phyloP scores from a whole-genome alignment of 495 filamentous ascomycete species.

The Podospora bellae-mahoneyi region DNA sequence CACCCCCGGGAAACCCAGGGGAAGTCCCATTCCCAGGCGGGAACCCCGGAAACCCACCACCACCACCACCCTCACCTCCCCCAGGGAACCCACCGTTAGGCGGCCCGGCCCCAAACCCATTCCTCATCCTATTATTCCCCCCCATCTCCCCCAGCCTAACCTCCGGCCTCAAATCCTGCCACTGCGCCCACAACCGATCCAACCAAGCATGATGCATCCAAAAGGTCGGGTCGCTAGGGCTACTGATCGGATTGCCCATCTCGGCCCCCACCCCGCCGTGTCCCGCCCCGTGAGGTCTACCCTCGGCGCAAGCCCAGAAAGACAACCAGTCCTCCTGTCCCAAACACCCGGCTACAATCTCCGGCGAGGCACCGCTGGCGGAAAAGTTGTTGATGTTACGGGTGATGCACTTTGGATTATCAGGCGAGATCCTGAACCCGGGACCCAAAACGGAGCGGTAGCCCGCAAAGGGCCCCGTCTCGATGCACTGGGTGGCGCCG shows the following conservation, averaged over 20 bases:
- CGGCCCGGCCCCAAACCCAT: neutral
- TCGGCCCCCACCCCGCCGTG: constrained; percentile 24
- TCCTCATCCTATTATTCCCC: constrained; percentile 22
- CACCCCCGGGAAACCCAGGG: neutral
- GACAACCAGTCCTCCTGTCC: constrained; percentile 1
- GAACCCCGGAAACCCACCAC: neutral
- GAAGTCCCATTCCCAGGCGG: neutral
- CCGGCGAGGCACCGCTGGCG: constrained; percentile 1
- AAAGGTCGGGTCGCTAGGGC: constrained; percentile 63
- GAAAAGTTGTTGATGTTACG: constrained; percentile 28
- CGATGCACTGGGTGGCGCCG: constrained; percentile 34
- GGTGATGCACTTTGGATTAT: constrained; percentile 32
- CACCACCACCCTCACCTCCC: neutral
- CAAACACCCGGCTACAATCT: constrained; percentile 16
- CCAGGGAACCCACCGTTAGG: constrained; percentile 2
- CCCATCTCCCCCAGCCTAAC: constrained; percentile 34
- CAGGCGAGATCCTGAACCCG: constrained; percentile 29
- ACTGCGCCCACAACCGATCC: constrained; percentile 67
- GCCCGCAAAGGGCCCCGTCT: constrained; percentile 39
- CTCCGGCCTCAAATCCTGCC: constrained; percentile 43
- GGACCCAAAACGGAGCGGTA: constrained; percentile 32
- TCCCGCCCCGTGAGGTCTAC: constrained; percentile 19
- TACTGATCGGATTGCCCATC: constrained; percentile 47
- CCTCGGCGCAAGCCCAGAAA: constrained; percentile 22
- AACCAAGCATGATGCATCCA: constrained; percentile 69